Evolutionary conservation across 768 basidiomycete species (phyloP).

Genomic region (Tulasnella sp.): DNA sequence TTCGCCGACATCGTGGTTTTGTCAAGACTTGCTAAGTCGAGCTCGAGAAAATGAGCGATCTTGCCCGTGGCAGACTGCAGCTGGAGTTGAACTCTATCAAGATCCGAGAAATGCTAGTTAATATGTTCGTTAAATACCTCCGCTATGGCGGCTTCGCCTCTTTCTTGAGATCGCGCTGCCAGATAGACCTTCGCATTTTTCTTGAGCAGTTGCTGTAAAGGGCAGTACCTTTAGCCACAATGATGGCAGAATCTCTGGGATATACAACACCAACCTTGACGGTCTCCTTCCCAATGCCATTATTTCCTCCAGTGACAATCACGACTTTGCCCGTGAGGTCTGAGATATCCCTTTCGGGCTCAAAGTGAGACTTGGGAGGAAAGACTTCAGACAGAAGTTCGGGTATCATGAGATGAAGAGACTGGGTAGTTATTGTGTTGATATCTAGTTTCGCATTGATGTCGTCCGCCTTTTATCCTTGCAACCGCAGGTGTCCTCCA

Average conservation of each 20-base stretch:
- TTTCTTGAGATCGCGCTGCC: background rate
- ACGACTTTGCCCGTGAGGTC: conserved; percentile 13
- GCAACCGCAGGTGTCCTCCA: background rate
- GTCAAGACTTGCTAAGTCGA: conserved; percentile 12
- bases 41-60: conserved; percentile 6
- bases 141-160: conserved; percentile 4
- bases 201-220: background rate
- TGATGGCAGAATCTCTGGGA: background rate
- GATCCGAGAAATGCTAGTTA: background rate
- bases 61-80: conserved; percentile 8
- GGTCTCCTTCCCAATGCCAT: conserved; percentile 4
- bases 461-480: background rate
- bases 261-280: background rate
- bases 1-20: conserved; percentile 4
- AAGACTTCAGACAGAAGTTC: background rate
- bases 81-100: background rate
- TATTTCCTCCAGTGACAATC: conserved; percentile 13
- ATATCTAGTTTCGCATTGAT: background rate
- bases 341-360: background rate
- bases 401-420: background rate
- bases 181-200: conserved; percentile 19
- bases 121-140: background rate
- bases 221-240: background rate
- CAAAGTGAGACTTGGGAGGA: background rate
- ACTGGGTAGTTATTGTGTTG: background rate